Evolutionary conservation across 768 basidiomycete genomes (phyloP).

Genomic region (Pleurotus pulmonarius): DNA sequence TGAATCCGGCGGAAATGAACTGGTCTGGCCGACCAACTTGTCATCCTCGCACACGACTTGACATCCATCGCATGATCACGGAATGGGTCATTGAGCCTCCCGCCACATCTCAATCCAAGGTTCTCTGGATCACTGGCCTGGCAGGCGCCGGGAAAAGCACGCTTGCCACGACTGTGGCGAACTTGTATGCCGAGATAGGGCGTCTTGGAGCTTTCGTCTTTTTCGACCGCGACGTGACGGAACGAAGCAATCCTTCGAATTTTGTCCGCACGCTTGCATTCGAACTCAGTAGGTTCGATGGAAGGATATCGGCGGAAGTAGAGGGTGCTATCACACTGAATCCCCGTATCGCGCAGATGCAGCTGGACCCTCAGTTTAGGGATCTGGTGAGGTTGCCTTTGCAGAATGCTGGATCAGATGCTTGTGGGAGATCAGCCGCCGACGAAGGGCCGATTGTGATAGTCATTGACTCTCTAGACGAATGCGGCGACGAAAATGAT

Average conservation of each 20-base stretch:
- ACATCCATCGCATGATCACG: not conserved
- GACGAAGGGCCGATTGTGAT: slow-evolving; percentile 12
- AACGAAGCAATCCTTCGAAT: slow-evolving; percentile 22
- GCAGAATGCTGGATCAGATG: not conserved
- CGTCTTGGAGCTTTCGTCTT: slow-evolving; percentile 32
- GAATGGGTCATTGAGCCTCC: not conserved
- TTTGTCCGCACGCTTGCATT: slow-evolving; percentile 31
- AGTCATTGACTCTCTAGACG: slow-evolving; percentile 22
- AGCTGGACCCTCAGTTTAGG: slow-evolving; percentile 26
- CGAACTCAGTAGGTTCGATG: slow-evolving; percentile 28
- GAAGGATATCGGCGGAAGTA: slow-evolving; percentile 22
- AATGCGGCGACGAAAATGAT: slow-evolving; percentile 12
- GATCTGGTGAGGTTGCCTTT: slow-evolving; percentile 29
- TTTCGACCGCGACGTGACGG: slow-evolving; percentile 26
- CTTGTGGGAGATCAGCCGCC: not conserved
- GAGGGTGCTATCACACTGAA: slow-evolving; percentile 18
- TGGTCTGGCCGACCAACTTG: slow-evolving; percentile 2
- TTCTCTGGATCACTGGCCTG: slow-evolving; percentile 14
- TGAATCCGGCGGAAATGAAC: slow-evolving; percentile 3
- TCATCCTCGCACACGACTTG: slow-evolving; percentile 4
- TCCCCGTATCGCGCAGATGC: slow-evolving; percentile 24
- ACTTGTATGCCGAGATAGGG: slow-evolving; percentile 23
- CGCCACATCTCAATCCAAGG: not conserved
- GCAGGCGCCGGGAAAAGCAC: slow-evolving; percentile 28
- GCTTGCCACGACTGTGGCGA: slow-evolving; percentile 29